Evolutionary conservation across 805 yeast species (phyloP).

Genomic region (Kluyveromyces wickerhamii): DNA sequence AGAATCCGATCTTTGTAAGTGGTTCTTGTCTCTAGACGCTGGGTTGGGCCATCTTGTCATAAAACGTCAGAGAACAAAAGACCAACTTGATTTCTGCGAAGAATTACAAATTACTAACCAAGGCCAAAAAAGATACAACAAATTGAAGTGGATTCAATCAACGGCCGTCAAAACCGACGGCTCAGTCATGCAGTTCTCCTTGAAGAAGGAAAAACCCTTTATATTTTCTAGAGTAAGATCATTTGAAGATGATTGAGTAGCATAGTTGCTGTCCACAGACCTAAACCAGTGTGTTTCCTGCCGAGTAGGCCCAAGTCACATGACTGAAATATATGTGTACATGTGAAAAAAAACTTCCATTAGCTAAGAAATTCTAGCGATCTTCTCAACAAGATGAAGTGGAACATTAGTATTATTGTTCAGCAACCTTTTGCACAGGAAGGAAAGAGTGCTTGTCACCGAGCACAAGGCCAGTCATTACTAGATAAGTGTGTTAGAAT

Average conservation of each 20-base stretch:
- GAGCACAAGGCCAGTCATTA: too few species aligned
- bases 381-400: too few species aligned
- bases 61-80: slow-evolving; percentile 43
- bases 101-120: slow-evolving; percentile 49
- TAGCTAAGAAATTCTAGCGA: too few species aligned
- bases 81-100: slow-evolving; percentile 56
- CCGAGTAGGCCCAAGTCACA: too few species aligned
- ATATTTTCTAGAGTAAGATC: slow-evolving; percentile 58
- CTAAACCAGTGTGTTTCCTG: too few species aligned
- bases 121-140: slow-evolving; percentile 59
- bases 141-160: slow-evolving; percentile 63
- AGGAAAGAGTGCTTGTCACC: too few species aligned
- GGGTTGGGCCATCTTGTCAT: slow-evolving; percentile 42
- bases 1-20: slow-evolving; percentile 42
- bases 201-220: slow-evolving; percentile 72
- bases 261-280: too few species aligned
- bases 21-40: slow-evolving; percentile 49
- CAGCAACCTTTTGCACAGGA: too few species aligned
- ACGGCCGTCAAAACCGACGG: slow-evolving; percentile 51
- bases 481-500: too few species aligned
- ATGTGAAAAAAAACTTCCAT: too few species aligned
- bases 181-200: slow-evolving; percentile 45
- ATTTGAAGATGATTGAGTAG: slow-evolving; percentile 13
- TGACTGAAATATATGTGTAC: too few species aligned
- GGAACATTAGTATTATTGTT: too few species aligned